Base-by-base conservation (phyloP, 2,329 filamentous ascomycete genomes). In the Simplicillium aogashimaense region DNA sequence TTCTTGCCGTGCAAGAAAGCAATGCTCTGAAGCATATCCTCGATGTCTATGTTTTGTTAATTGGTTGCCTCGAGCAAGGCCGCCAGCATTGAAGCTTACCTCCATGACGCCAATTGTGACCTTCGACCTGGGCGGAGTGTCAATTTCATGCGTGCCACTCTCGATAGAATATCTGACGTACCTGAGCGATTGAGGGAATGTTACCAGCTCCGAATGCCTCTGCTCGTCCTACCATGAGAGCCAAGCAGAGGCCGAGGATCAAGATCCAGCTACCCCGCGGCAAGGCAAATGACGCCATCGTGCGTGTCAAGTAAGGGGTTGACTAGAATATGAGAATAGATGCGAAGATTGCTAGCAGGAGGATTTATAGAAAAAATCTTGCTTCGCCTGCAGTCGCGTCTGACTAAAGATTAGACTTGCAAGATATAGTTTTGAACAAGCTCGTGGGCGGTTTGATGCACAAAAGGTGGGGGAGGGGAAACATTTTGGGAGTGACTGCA, bases 1-100 rank as follows among this genome's bases (percentile, higher is more conserved):
- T 90, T 90, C 57, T 88, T 86, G 43, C 85, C 85, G 47, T 82
- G 74, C 43, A 90, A 71, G 53, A 86, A 89, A 25, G 81, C 76
- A 48, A 90, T 64, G 6, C 78, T 84, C 60, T 85, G 83, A 52
- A 92, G 76, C 64, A 86, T 79, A 59, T 90, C 86, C 65, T 88
- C 83, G 46, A 88, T 87, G 56, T 88, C 83, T 74, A 41, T 17
- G 40, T 30, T 38, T 8, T 14, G 36, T 37, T 36, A 39, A 36
- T 31, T 25, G 29, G 3, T 30, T 12, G 20, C 20, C 16, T 25
- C 25, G 18, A 11, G 4, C 11, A 11, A 12, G 29, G 12, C 32
- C 11, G 39, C 14, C 20, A 37, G 38, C 29, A 29, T 18, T 25
- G 29, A 45, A 44, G 47, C 56, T 37, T 53, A 74, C 75, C 75